Base-by-base conservation (phyloP, 2,329 filamentous ascomycete species). In the Trichoderma harzianum region DNA sequence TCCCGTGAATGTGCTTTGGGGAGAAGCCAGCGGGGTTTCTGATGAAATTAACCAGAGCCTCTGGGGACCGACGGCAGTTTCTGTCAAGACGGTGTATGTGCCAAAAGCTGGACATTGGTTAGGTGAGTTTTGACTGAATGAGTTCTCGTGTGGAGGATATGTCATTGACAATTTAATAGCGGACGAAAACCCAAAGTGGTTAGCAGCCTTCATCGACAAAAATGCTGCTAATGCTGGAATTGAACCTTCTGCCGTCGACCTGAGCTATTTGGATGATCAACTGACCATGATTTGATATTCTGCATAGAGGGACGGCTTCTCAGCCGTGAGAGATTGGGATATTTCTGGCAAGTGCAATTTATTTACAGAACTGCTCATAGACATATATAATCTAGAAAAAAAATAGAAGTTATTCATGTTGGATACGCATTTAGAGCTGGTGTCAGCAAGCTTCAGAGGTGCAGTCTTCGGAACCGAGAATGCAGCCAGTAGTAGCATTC, bases 21-120 rank as follows among this genome's bases (percentile, higher is more conserved):
- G 77, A 0, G 78, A 79, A n/a, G 78, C 78, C 2, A 79, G 78
- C 18, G 11, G 75, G 10, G 78, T 76, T 5, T 7, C 74, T n/a
- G 65, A 68, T 26, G 53, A 68, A 3, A 30, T 68, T 18, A 68
- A 55, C 7, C 65, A 68, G 18, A 43, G 34, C n/a, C 21, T 68
- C n/a, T 68, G 65, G 65, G 65, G 65, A 7, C 65, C 65, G 18
- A 68, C 65, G 5, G 65, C 65, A 10, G 58, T 26, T 43, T 68
- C 53, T 24, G 65, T 60, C 11, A 68, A 26, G 34, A 68, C 65
- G 11, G 55, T 68, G 2, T 47, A 10, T 18, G 65, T 68, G 21
- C 65, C 65, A 11, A 68, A 68, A 5, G 53, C 64, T 10, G 64
- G 64, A n/a, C 65, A 68, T 24, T 68, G 65, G 65, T 5, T 68